Evolutionary conservation across 352 stramenopile genomes (phyloP).

Genomic region (Phytophthora uliginosa): DNA sequence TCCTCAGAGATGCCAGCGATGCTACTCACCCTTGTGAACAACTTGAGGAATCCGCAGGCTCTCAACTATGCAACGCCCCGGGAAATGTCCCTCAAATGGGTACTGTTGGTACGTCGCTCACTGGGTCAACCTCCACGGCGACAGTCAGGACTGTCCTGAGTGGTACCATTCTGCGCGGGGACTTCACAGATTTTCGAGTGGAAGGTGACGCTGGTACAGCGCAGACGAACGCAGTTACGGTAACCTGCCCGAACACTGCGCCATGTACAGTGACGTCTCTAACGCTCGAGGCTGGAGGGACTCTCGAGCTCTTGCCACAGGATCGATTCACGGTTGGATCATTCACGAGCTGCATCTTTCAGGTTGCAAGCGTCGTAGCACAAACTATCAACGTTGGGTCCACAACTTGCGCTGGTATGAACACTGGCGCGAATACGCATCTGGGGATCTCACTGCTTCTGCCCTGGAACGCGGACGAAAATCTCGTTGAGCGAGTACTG

Average conservation of each 20-base stretch:
- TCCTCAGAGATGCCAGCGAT: conserved; percentile 90
- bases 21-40: conserved; percentile 56
- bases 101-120: conserved; percentile 21
- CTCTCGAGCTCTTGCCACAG: conserved; percentile 31
- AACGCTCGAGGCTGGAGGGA: conserved; percentile 23
- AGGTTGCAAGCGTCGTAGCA: conserved; percentile 39
- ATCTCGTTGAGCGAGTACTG: conserved; percentile 59
- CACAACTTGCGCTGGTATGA: conserved; percentile 47
- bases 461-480: conserved; percentile 79
- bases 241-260: conserved; percentile 19
- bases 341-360: conserved; percentile 65
- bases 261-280: conserved; percentile 25
- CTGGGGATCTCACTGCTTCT: conserved; percentile 49
- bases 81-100: conserved; percentile 93
- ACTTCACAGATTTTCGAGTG: conserved; percentile 92
- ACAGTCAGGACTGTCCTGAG: conserved; percentile 48
- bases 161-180: conserved; percentile 87
- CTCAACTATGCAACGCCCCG: conserved; percentile 91
- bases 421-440: conserved; percentile 13
- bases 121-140: conserved; percentile 40
- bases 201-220: conserved; percentile 73
- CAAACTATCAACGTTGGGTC: conserved; percentile 48
- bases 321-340: conserved; percentile 70
- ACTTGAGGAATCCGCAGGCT: conserved; percentile 56
- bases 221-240: conserved; percentile 35